phyloP scores from a whole-genome alignment of 73 alveolate genomes.

The Paramecium pentaurelia region DNA sequence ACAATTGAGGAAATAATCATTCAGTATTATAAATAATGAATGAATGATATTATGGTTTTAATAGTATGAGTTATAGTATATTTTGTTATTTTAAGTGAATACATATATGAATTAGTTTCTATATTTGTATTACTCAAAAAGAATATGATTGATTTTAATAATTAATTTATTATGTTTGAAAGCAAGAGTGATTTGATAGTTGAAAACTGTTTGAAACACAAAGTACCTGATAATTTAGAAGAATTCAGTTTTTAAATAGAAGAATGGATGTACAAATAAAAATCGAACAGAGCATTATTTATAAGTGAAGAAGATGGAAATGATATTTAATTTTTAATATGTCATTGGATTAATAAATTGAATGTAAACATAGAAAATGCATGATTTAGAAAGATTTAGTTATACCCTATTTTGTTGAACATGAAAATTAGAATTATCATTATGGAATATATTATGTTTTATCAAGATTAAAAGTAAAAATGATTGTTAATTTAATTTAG shows the following conservation, averaged over 20 bases:
- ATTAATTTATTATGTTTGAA: neutral
- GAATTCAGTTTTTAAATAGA: neutral
- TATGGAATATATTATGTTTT: conserved; percentile 11
- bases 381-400: neutral
- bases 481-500: neutral
- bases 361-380: neutral
- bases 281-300: neutral
- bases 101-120: neutral
- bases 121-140: neutral
- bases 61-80: too few relatives aligned
- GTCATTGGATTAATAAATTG: neutral
- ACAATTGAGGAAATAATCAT: too few relatives aligned
- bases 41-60: too few relatives aligned
- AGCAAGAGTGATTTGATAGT: neutral
- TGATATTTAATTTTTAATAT: neutral
- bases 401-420: conserved; percentile 14
- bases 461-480: neutral
- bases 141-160: neutral
- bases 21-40: too few relatives aligned
- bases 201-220: neutral
- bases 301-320: neutral
- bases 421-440: neutral
- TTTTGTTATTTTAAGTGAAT: too few relatives aligned
- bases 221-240: neutral
- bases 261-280: neutral